Base-by-base conservation (phyloP, 2,329 filamentous ascomycete species). In the Diaporthe citri region DNA sequence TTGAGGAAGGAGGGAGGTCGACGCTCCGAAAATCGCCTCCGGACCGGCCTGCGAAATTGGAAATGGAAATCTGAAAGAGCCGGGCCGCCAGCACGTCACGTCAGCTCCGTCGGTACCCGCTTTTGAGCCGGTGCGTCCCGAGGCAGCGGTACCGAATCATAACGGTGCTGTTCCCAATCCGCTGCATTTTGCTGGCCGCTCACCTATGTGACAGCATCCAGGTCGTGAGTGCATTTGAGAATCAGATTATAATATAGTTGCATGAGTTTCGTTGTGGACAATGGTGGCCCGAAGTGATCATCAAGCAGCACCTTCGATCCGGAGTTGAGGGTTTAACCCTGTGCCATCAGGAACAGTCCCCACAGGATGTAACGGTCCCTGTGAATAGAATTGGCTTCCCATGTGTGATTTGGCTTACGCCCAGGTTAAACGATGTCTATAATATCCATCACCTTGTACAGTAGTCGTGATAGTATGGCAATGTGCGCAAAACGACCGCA, bases 41-140 rank as follows among this genome's bases (percentile, higher is more conserved):
- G 69, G 39, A 52, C 64, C 72, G 75, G 73, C 72, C 46, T 72
- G 56, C 69, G 60, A 75, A 75, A 76, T 72, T 62, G 57, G 60
- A 22, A 52, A 46, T 73, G 71, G 41, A 72, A 39, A 31, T n/a
- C 28, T 31, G 15, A n/a, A 36, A 57, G 39, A 62, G 57, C 43
- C 41, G 62, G 62, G 62, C 62, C 62, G 41, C n/a, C 51, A 71
- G 73, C 71, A 71, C n/a, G 71, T 76, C 59, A 71, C 60, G 56
- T 56, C 22, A 64, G 43, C 36, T 34, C 75, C 75, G 75, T 64
- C 55, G 55, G 72, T 76, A 76, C 56, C 75, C 73, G 73, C 72
- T 36, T 51, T 51, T 72, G 34, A 52, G 60, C 31, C 48, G 71
- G 62, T 31, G 28, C 25, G 60, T 70, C 74, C 70, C 74, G 52